Conservation (phyloP, 2,329 filamentous ascomycete genomes). For the Aspergillus candidus region DNA sequence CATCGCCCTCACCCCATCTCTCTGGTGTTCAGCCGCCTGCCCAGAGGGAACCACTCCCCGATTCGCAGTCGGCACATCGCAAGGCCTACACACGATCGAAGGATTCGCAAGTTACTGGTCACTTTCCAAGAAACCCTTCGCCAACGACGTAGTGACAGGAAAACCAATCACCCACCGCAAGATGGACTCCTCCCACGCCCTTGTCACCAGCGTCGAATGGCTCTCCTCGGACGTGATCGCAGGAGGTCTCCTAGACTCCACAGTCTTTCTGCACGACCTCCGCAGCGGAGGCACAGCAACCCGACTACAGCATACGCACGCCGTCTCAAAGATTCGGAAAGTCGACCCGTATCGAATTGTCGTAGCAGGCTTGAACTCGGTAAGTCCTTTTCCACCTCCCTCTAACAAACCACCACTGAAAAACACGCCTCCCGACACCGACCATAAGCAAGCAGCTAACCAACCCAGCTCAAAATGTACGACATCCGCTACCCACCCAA, state of each 20-base stretch:
- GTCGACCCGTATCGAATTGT: slow-evolving; percentile 32
- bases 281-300: slow-evolving; percentile 27
- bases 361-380: slow-evolving; percentile 27
- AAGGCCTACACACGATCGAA: slow-evolving; percentile 30
- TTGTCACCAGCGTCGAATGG: slow-evolving; percentile 35
- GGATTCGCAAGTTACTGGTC: slow-evolving; percentile 24
- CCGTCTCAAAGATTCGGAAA: slow-evolving; percentile 30
- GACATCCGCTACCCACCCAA: slow-evolving; percentile 34
- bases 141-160: slow-evolving; percentile 10
- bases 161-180: slow-evolving; percentile 13
- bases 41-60: slow-evolving; percentile 23
- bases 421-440: neutral
- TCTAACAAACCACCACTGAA: neutral
- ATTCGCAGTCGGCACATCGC: slow-evolving; percentile 36
- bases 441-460: neutral
- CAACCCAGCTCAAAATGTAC: slow-evolving; percentile 35
- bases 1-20: slow-evolving; percentile 21
- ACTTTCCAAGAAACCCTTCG: slow-evolving; percentile 23
- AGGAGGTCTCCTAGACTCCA: slow-evolving; percentile 29
- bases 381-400: slow-evolving; percentile 12
- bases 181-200: slow-evolving; percentile 22
- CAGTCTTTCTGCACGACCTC: slow-evolving; percentile 31
- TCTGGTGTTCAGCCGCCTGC: slow-evolving; percentile 35
- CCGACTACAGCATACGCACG: slow-evolving; percentile 30
- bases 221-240: slow-evolving; percentile 31